Conservation (phyloP, 2,329 filamentous ascomycete species). For the Colletotrichum incanum region DNA sequence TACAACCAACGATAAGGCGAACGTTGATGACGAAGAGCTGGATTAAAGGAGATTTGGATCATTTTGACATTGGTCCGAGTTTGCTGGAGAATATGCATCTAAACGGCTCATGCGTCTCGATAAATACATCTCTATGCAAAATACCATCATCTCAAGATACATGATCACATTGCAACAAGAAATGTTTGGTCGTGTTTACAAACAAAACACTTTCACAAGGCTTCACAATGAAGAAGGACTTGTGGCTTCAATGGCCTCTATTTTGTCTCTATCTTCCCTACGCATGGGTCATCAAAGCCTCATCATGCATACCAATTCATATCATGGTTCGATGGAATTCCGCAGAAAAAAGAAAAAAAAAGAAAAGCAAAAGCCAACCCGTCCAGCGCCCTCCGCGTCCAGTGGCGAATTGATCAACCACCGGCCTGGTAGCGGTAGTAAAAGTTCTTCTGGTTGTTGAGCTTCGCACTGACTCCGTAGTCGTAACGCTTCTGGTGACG, state of each 20-base stretch:
- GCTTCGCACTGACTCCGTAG: conserved; percentile 81
- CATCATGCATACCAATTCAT: conserved; percentile 37
- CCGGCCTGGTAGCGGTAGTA: conserved; percentile 66
- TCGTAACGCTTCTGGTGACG: conserved; percentile 75
- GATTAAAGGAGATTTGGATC: background rate
- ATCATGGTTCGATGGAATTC: conserved; percentile 9
- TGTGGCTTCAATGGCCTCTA: conserved; percentile 29
- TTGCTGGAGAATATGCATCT: conserved; percentile 8
- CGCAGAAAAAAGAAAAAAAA: conserved; percentile 28
- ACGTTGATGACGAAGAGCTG: background rate
- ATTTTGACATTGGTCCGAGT: background rate
- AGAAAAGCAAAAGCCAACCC: conserved; percentile 30
- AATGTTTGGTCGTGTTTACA: too few species aligned
- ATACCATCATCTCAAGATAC: background rate
- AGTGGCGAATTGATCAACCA: conserved; percentile 53
- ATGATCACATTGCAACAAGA: background rate
- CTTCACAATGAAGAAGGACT: background rate
- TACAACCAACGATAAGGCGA: background rate
- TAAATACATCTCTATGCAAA: conserved; percentile 2
- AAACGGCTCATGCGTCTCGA: background rate
- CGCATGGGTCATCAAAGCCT: conserved; percentile 31
- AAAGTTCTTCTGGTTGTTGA: conserved; percentile 80
- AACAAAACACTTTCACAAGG: background rate
- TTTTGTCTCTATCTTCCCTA: conserved; percentile 37
- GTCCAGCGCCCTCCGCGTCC: conserved; percentile 10